These are phyloP conservation scores for Lentinus brumalis DNA, from an alignment of 768 basidiomycete genomes.

Conservation along the genomic window DNA sequence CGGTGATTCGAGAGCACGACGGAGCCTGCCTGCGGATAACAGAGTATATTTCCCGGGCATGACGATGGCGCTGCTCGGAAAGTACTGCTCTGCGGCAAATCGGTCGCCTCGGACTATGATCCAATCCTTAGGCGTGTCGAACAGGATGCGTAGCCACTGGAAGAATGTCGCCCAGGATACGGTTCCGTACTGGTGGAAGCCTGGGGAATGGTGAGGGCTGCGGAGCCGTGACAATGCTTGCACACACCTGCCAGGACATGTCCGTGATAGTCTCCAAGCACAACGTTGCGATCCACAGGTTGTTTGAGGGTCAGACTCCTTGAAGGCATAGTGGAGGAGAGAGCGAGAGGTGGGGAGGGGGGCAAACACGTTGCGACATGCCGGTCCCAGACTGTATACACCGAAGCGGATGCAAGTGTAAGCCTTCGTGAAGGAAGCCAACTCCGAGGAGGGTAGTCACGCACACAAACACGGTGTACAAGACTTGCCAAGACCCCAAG, in stretches of 20 bases:
- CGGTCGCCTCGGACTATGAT: conserved; percentile 9
- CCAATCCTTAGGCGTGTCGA: conserved; percentile 7
- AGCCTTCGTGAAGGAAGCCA: neutral
- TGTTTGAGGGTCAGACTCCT: neutral
- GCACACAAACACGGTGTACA: neutral
- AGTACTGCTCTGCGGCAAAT: conserved; percentile 6
- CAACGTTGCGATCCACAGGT: conserved; percentile 6
- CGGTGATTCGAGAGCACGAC: neutral
- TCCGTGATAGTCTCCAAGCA: conserved; percentile 10
- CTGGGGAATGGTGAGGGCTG: neutral
- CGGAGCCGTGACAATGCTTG: neutral
- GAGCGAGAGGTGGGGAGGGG: neutral
- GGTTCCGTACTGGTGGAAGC: conserved; percentile 14
- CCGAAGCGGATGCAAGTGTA: neutral
- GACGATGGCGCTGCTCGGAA: conserved; percentile 3
- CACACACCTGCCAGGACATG: conserved; percentile 6
- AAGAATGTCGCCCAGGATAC: conserved; percentile 9
- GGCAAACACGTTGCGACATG: too few relatives aligned
- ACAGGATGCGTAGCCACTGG: conserved; percentile 5
- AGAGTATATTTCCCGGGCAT: conserved; percentile 13
- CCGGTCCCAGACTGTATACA: too few relatives aligned
- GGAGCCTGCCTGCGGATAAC: conserved; percentile 5
- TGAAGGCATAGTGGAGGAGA: neutral
- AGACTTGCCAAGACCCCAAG: too few relatives aligned
- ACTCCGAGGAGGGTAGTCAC: neutral